Evolutionary conservation across 768 basidiomycete species (phyloP).

Genomic region (Hygrophoropsis aurantiaca): DNA sequence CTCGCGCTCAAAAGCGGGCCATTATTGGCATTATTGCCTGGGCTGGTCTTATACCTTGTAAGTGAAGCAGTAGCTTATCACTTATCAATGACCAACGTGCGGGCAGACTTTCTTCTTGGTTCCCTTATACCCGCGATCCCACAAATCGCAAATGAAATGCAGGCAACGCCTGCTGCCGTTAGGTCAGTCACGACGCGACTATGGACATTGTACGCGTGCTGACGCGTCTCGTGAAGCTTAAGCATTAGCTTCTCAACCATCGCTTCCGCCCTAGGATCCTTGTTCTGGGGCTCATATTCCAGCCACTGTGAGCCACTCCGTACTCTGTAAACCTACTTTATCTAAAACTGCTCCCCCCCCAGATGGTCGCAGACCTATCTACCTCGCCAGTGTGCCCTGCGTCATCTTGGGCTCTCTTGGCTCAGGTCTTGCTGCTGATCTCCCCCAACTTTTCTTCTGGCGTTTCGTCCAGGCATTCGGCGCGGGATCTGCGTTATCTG

Average conservation of each 20-base stretch:
- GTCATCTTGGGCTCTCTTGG: conserved; percentile 57
- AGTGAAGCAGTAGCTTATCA: conserved; percentile 11
- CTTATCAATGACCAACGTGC: background rate
- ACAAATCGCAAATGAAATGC: conserved; percentile 59
- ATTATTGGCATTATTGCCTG: conserved; percentile 56
- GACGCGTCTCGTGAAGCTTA: conserved; percentile 25
- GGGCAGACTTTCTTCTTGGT: conserved; percentile 60
- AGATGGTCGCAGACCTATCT: conserved; percentile 65
- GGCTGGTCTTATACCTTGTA: conserved; percentile 60
- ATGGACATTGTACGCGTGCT: background rate
- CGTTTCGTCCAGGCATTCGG: conserved; percentile 63
- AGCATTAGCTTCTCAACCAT: conserved; percentile 49
- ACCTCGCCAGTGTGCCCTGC: conserved; percentile 42
- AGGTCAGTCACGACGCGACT: conserved; percentile 33
- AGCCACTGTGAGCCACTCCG: conserved; percentile 37
- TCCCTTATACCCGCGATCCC: conserved; percentile 71
- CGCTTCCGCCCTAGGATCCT: conserved; percentile 39
- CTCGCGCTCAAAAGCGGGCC: conserved; percentile 41
- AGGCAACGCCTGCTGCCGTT: conserved; percentile 53
- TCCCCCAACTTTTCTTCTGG: conserved; percentile 53
- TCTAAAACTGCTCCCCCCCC: background rate
- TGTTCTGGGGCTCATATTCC: conserved; percentile 48
- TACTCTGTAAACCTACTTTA: conserved; percentile 2
- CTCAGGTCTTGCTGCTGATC: conserved; percentile 49
- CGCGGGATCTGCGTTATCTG: conserved; percentile 48